A percentile compares a stretch with the other conserved stretches of the same genome.
Conservation (phyloP, 2,329 filamentous ascomycete genomes). For the Seiridium cupressi region DNA sequence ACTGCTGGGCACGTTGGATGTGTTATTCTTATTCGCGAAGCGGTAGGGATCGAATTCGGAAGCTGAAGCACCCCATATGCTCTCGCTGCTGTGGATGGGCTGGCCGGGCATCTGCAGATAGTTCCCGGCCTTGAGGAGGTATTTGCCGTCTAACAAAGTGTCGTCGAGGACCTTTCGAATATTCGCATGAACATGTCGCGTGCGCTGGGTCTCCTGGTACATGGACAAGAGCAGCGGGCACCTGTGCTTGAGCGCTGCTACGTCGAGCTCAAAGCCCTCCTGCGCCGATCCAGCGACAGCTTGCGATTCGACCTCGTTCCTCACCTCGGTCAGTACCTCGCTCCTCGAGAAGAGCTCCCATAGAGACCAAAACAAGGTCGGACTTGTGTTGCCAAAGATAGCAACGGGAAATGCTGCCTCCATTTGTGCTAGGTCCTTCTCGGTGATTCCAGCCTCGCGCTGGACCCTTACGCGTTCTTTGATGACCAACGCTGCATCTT, state of each 20-base stretch:
- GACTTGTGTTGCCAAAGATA: slow-evolving; percentile 39
- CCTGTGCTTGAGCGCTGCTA: slow-evolving; percentile 28
- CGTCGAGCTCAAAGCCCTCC: slow-evolving; percentile 24
- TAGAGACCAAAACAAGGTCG: slow-evolving; percentile 42
- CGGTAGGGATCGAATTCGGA: slow-evolving; percentile 18
- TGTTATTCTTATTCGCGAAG: slow-evolving; percentile 13
- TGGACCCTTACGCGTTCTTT: neutral
- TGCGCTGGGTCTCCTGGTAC: slow-evolving; percentile 34
- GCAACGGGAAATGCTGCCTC: slow-evolving; percentile 1
- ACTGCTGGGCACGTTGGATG: slow-evolving; percentile 8
- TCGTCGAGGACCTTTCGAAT: slow-evolving; percentile 30
- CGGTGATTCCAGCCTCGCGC: slow-evolving; percentile 1
- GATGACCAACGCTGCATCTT: slow-evolving; percentile 1
- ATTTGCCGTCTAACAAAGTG: slow-evolving; percentile 27
- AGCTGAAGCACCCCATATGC: slow-evolving; percentile 27
- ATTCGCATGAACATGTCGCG: slow-evolving; percentile 20
- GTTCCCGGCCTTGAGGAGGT: slow-evolving; percentile 29
- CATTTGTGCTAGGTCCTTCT: neutral
- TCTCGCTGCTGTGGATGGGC: slow-evolving; percentile 20
- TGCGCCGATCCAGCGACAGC: slow-evolving; percentile 14
- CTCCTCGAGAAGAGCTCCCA: slow-evolving; percentile 38
- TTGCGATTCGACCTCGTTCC: slow-evolving; percentile 33
- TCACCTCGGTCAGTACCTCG: slow-evolving; percentile 33
- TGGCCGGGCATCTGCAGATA: slow-evolving; percentile 27
- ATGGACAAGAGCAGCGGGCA: slow-evolving; percentile 33